These are phyloP conservation scores for Aspergillus biplanus DNA, from an alignment of 495 filamentous ascomycete genomes.

Conservation along the genomic window DNA sequence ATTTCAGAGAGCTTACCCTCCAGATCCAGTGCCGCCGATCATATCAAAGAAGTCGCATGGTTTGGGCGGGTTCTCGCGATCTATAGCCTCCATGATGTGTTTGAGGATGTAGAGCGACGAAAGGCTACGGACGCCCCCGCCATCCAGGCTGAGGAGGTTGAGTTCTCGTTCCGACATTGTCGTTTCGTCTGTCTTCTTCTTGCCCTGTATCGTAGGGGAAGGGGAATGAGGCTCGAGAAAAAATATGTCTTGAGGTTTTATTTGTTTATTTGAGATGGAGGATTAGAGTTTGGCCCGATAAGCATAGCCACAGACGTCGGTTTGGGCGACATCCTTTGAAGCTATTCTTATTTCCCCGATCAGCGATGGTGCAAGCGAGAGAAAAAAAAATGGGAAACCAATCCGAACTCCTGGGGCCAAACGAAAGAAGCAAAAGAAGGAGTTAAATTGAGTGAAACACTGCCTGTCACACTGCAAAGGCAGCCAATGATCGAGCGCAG, in stretches of 20 bases:
- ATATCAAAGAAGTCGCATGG: constrained; percentile 54
- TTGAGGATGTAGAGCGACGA: constrained; percentile 56
- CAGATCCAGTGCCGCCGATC: constrained; percentile 46
- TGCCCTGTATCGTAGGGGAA: background rate
- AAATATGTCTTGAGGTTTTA: background rate
- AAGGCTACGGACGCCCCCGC: constrained; percentile 58
- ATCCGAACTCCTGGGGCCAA: background rate
- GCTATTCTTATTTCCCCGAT: background rate
- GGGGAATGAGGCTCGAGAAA: background rate
- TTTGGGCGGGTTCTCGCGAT: constrained; percentile 44
- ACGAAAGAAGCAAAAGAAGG: background rate
- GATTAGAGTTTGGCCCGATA: background rate
- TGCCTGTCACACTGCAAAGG: background rate
- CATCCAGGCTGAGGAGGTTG: constrained; percentile 53
- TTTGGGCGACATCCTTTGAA: background rate
- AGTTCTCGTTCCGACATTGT: constrained; percentile 28
- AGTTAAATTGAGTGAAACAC: background rate
- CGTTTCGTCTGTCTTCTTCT: background rate
- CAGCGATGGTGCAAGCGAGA: background rate
- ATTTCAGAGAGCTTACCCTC: constrained; percentile 33
- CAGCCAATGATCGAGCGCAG: background rate
- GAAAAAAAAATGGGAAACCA: background rate
- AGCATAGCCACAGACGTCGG: background rate
- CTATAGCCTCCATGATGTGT: constrained; percentile 48
- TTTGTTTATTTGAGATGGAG: background rate